Percentiles rank a stretch among this genome's conserved stretches.
Evolutionary conservation across 495 filamentous ascomycete species (phyloP).

Genomic region (Lepidopterella palustris): DNA sequence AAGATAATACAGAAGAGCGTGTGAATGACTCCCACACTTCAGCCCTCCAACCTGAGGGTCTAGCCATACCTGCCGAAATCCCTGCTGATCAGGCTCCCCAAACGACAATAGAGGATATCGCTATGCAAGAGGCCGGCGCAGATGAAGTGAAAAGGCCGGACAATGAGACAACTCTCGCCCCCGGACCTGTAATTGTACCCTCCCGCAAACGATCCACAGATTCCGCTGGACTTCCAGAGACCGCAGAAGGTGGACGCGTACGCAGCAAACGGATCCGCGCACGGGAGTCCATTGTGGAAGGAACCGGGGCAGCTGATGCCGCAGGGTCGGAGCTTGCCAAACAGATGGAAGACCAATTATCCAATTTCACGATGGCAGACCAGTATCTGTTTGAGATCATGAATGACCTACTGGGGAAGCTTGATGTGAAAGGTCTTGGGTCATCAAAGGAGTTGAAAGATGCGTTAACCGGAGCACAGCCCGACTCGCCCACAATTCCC

Average conservation of each 20-base stretch:
- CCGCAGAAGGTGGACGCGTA: constrained; percentile 53
- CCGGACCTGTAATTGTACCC: constrained; percentile 8
- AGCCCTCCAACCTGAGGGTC: not conserved
- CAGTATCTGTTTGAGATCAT: constrained; percentile 67
- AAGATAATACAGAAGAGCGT: not conserved
- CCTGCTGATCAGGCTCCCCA: not conserved
- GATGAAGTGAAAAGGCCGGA: constrained; percentile 10
- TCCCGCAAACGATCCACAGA: constrained; percentile 61
- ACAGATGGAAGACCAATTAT: constrained; percentile 66
- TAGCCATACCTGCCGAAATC: not conserved
- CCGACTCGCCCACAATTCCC: not conserved
- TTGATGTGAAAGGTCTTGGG: constrained; percentile 52
- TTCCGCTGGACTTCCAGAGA: constrained; percentile 51
- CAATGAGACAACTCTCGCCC: constrained; percentile 6
- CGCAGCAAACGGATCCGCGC: constrained; percentile 80
- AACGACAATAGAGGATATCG: constrained; percentile 2
- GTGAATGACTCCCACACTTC: no score
- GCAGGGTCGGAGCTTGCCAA: constrained; percentile 57
- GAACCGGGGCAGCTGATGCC: constrained; percentile 44
- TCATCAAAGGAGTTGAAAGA: constrained; percentile 20
- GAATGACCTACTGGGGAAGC: constrained; percentile 57
- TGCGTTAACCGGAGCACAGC: constrained; percentile 3
- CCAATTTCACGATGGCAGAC: constrained; percentile 63
- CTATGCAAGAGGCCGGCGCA: constrained; percentile 14
- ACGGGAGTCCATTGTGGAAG: constrained; percentile 62